A percentile compares a stretch with the other conserved stretches of the same genome.
Evolutionary conservation across 2,329 filamentous ascomycete species (phyloP).

Genomic region (Botrytis paeoniae): DNA sequence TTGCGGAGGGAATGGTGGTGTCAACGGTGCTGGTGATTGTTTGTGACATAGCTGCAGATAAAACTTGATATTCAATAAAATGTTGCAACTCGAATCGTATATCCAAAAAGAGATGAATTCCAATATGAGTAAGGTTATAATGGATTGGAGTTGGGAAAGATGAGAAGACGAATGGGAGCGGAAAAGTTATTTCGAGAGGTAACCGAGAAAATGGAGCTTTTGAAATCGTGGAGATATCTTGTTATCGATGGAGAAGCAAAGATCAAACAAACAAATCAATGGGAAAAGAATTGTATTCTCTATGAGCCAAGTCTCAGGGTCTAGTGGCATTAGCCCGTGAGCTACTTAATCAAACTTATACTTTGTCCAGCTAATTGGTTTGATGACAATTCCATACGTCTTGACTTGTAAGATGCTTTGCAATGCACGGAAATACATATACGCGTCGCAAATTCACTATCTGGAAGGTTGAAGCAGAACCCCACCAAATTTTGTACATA

Average conservation of each 20-base stretch:
- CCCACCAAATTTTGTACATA: background rate
- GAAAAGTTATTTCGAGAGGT: background rate
- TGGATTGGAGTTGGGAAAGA: background rate
- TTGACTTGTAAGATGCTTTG: background rate
- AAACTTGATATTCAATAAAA: background rate
- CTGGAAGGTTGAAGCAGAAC: background rate
- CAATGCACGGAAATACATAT: background rate
- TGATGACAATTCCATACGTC: background rate
- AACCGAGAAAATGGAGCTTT: constrained; percentile 8
- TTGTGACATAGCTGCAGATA: constrained; percentile 19
- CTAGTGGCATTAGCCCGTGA: background rate
- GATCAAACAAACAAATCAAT: background rate
- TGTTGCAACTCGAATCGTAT: constrained; percentile 2
- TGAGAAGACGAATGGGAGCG: background rate
- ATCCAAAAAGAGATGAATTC: background rate
- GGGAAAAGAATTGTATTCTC: background rate
- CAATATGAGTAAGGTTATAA: background rate
- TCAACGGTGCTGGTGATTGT: constrained; percentile 7
- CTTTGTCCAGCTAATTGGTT: background rate
- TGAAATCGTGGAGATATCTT: background rate
- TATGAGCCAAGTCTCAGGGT: constrained; percentile 2
- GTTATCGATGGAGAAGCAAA: background rate
- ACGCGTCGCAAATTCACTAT: background rate
- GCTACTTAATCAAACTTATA: background rate
- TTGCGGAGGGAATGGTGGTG: constrained; percentile 13